Evolutionary conservation across 441 rosid species (phyloP).

Genomic region (Macaranga tanarius): DNA sequence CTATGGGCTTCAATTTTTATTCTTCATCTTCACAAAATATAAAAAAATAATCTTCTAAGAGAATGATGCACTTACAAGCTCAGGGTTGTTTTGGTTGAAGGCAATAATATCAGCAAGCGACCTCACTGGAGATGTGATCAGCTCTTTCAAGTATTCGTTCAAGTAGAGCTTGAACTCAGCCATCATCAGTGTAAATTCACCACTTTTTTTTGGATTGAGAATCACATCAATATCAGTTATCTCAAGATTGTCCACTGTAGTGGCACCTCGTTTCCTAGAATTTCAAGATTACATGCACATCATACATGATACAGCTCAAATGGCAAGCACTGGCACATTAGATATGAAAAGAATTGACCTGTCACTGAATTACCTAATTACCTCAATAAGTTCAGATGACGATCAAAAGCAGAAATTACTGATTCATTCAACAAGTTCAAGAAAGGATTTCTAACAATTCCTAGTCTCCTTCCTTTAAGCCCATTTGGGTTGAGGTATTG

Average conservation of each 20-base stretch:
- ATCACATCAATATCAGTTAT: conserved; percentile 39
- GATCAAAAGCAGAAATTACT: conserved; percentile 26
- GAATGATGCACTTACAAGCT: conserved; percentile 33
- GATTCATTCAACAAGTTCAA: background rate
- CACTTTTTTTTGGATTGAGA: conserved; percentile 26
- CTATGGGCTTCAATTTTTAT: too few species aligned
- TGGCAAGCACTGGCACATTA: too few species aligned
- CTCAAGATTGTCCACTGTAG: conserved; percentile 42
- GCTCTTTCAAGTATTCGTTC: conserved; percentile 45
- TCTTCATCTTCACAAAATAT: background rate
- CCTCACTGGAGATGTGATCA: conserved; percentile 55
- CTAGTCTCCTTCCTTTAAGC: conserved; percentile 54
- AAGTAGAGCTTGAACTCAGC: conserved; percentile 64
- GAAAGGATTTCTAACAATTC: conserved; percentile 41
- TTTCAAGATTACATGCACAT: background rate
- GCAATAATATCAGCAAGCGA: conserved; percentile 63
- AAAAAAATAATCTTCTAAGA: background rate
- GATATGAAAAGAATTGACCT: too few species aligned
- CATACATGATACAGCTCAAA: background rate
- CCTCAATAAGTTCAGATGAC: conserved; percentile 49
- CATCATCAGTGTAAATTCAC: conserved; percentile 40
- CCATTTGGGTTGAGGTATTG: conserved; percentile 47
- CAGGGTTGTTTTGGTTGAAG: conserved; percentile 47
- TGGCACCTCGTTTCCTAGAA: conserved; percentile 51
- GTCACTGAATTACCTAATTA: conserved; percentile 9